Percentiles rank a stretch among this genome's conserved stretches.
Conservation (phyloP, 2,329 filamentous ascomycete genomes). For the Phoma herbarum region DNA sequence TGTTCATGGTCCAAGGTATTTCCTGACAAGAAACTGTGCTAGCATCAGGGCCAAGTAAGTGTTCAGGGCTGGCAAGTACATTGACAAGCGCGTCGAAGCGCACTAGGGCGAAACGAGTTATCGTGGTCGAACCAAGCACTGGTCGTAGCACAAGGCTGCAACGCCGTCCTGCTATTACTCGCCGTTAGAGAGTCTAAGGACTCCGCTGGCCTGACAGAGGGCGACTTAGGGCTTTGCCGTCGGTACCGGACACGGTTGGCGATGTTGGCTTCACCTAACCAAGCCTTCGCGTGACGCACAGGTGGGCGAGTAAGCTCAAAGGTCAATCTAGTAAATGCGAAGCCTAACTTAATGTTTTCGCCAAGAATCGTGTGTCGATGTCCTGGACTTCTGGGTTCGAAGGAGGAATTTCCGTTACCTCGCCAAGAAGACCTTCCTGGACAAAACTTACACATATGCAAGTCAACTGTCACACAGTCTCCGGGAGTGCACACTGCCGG, state of each 20-base stretch:
- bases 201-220: not conserved
- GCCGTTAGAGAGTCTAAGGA: not conserved
- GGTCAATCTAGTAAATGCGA: not conserved
- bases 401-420: not conserved
- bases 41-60: not conserved
- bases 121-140: not conserved
- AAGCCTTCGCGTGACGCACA: not conserved
- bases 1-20: not conserved
- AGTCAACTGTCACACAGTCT: not conserved
- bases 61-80: too few relatives aligned
- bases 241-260: not conserved
- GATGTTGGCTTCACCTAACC: not conserved
- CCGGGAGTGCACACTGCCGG: not conserved
- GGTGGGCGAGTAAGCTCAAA: not conserved
- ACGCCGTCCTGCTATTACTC: not conserved
- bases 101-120: not conserved
- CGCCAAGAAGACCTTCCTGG: not conserved
- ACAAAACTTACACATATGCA: not conserved
- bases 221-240: not conserved
- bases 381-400: not conserved
- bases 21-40: not conserved
- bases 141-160: not conserved
- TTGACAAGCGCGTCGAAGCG: too few relatives aligned
- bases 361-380: not conserved
- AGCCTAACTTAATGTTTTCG: not conserved